phyloP scores from a whole-genome alignment of 1,284 basidiomycete species.

The Dichomitus squalens region DNA sequence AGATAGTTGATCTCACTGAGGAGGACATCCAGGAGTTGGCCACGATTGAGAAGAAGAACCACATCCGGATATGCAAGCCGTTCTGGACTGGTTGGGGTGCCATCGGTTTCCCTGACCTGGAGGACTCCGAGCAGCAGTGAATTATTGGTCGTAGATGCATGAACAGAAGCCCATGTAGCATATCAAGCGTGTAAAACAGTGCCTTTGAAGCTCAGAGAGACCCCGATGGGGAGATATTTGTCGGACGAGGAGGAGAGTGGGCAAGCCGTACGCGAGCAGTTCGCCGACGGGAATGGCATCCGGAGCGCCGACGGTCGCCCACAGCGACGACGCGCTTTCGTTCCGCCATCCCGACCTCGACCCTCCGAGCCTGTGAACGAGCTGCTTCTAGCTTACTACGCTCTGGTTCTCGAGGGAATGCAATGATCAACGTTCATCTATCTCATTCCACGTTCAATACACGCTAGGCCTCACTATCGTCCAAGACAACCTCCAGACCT shows the following conservation, averaged over 20 bases:
- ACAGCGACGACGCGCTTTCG: not conserved
- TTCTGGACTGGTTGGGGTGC: conserved; percentile 63
- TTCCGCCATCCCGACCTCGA: not conserved
- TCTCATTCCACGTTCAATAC: not conserved
- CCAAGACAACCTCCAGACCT: not conserved
- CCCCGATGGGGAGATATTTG: not conserved
- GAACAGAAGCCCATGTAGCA: no score
- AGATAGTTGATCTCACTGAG: conserved; percentile 55
- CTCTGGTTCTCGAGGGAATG: not conserved
- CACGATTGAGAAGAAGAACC: conserved; percentile 54
- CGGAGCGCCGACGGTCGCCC: not conserved
- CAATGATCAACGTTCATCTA: not conserved
- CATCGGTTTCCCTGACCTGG: conserved; percentile 67
- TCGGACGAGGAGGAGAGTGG: not conserved
- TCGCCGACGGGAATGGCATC: not conserved
- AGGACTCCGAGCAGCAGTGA: conserved; percentile 32
- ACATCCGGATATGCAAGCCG: conserved; percentile 66
- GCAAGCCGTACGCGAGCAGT: not conserved
- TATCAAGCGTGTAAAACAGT: not conserved
- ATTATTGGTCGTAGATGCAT: no score
- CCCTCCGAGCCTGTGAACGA: not conserved
- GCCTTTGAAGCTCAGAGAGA: no score
- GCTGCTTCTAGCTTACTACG: not conserved
- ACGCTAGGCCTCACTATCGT: not conserved
- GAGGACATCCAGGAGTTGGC: conserved; percentile 60